phyloP scores from a whole-genome alignment of 2,329 filamentous ascomycete species.

The Setomelanomma holmii region DNA sequence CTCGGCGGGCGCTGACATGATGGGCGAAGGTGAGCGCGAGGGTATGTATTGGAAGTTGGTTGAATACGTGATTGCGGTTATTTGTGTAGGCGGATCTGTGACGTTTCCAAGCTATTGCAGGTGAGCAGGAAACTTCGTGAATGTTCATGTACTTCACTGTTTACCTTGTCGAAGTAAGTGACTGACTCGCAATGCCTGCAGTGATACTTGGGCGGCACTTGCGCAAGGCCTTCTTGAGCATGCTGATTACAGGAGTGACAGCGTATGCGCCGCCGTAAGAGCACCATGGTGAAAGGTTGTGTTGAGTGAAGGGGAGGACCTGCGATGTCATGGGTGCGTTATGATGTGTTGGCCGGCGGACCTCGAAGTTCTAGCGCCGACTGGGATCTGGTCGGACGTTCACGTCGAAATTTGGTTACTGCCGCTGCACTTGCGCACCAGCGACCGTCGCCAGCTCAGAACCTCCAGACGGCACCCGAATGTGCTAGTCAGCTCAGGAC shows the following conservation, averaged over 20 bases:
- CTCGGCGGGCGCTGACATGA: constrained; percentile 36
- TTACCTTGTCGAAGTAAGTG: constrained; percentile 87
- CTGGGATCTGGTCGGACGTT: neutral
- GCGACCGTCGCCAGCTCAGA: neutral
- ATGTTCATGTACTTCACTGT: constrained; percentile 6
- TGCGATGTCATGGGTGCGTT: constrained; percentile 15
- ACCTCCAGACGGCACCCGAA: neutral
- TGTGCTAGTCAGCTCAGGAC: neutral
- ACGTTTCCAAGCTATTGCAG: constrained; percentile 78
- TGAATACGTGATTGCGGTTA: constrained; percentile 36
- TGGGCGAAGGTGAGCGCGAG: constrained; percentile 36
- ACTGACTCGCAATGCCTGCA: constrained; percentile 77
- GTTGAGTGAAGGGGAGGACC: constrained; percentile 1
- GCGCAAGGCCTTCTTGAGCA: constrained; percentile 28
- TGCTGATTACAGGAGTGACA: constrained; percentile 45
- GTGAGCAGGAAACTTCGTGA: constrained; percentile 17
- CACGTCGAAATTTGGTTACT: neutral
- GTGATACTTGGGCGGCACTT: constrained; percentile 31
- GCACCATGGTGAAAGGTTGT: constrained; percentile 31
- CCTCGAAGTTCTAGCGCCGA: neutral
- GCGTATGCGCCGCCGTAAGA: constrained; percentile 44
- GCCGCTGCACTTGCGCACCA: neutral
- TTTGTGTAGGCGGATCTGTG: constrained; percentile 77
- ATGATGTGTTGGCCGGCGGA: constrained; percentile 11
- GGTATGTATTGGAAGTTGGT: constrained; percentile 29